phyloP scores from a whole-genome alignment of 139 green algal genomes.

The Zygnema circumcarinatum region DNA sequence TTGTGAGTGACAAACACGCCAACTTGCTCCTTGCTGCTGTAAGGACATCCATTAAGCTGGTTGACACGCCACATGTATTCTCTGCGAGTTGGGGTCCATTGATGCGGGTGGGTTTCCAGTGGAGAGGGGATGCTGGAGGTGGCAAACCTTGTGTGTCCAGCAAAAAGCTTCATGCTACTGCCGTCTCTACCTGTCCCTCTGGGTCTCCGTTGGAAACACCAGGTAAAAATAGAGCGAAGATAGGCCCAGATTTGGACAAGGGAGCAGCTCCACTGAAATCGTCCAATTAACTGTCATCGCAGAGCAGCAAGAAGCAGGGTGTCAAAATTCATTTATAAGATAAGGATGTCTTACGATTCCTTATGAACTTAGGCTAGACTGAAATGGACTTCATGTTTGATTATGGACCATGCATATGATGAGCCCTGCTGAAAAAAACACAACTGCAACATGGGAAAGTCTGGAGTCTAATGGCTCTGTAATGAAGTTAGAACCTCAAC shows the following conservation, averaged over 20 bases:
- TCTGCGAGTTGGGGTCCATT: conserved; percentile 11
- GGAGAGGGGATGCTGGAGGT: conserved; percentile 53
- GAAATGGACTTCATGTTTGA: background rate
- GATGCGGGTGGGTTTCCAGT: conserved; percentile 56
- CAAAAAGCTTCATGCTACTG: conserved; percentile 15
- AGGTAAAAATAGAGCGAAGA: background rate
- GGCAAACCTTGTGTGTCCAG: conserved; percentile 58
- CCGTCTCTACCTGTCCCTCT: background rate
- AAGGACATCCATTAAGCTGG: background rate
- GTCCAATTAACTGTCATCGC: background rate
- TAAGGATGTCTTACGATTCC: background rate
- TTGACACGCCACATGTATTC: conserved; percentile 2
- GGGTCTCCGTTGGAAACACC: background rate
- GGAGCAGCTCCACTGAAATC: background rate
- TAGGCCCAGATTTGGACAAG: background rate
- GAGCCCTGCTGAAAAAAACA: background rate
- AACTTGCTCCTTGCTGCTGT: background rate
- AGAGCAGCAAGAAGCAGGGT: background rate
- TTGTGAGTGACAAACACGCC: conserved; percentile 61
- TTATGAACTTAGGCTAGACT: background rate
- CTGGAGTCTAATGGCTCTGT: too few relatives aligned
- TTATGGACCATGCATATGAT: background rate
- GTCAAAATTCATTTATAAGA: too few relatives aligned
- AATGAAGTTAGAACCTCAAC: background rate
- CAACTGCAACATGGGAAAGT: background rate